Conservation (phyloP, 2,329 filamentous ascomycete species). For the Cucurbitaria berberidis region DNA sequence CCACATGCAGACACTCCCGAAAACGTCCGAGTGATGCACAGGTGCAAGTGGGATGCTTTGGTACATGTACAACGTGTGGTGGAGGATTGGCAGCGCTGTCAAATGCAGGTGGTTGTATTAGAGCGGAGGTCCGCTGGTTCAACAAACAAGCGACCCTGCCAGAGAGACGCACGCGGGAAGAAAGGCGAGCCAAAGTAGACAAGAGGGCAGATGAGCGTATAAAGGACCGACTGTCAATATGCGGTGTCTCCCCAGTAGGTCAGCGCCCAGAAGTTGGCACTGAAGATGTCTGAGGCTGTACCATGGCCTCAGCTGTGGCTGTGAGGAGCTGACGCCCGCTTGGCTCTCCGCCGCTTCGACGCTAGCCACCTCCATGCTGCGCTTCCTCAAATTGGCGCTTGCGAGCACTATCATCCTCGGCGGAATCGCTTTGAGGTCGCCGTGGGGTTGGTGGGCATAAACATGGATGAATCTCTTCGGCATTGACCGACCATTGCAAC, state of each 20-base stretch:
- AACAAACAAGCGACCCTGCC: constrained; percentile 37
- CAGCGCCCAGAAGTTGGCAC: constrained; percentile 23
- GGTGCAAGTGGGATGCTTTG: constrained; percentile 9
- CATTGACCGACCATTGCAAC: background rate
- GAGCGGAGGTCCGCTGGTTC: constrained; percentile 21
- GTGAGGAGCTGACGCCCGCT: constrained; percentile 23
- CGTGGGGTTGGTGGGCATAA: constrained; percentile 3
- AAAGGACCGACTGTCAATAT: constrained; percentile 16
- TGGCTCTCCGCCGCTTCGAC: constrained; percentile 17
- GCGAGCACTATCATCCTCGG: background rate
- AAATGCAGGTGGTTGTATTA: constrained; percentile 13
- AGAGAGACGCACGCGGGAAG: constrained; percentile 32
- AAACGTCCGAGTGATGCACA: constrained; percentile 12
- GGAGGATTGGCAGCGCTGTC: constrained; percentile 14
- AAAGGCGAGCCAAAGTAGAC: constrained; percentile 19
- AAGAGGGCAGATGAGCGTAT: constrained; percentile 9
- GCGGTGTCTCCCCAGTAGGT: constrained; percentile 9
- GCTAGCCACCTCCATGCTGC: constrained; percentile 20
- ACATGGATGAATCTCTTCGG: background rate
- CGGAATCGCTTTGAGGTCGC: constrained; percentile 5
- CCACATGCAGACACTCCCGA: constrained; percentile 22
- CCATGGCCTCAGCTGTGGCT: constrained; percentile 16
- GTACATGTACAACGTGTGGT: constrained; percentile 10
- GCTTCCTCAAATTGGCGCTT: constrained; percentile 6
- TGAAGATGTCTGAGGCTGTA: constrained; percentile 13